Percentiles rank a stretch among this genome's conserved stretches.
These are phyloP conservation scores for Eucalyptus microcorys DNA, from an alignment of 345 rosid genomes.

Conservation along the genomic window DNA sequence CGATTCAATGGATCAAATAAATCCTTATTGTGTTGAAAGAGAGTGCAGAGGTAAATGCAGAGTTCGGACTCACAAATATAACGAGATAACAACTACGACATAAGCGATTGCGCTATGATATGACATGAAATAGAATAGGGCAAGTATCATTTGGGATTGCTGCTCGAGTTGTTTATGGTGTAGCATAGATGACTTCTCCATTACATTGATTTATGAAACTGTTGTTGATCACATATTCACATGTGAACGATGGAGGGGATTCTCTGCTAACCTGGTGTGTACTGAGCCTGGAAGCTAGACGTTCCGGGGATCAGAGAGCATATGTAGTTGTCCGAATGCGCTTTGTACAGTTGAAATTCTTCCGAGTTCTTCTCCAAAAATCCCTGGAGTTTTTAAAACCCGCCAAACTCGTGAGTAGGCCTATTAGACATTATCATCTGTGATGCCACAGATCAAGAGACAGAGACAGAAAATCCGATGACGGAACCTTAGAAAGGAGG, in stretches of 20 bases:
- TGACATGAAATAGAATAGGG: not conserved
- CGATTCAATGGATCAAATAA: not conserved
- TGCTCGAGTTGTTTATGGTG: not conserved
- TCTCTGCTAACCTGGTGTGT: constrained; percentile 35
- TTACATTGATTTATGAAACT: not conserved
- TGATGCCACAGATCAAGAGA: not conserved
- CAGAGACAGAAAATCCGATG: not conserved
- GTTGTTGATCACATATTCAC: not conserved
- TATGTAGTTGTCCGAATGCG: constrained; percentile 63
- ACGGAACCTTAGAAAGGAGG: constrained; percentile 48
- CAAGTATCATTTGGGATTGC: not conserved
- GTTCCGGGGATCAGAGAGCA: constrained; percentile 58
- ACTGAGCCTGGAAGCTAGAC: constrained; percentile 44
- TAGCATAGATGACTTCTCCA: not conserved
- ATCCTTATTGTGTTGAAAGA: not conserved
- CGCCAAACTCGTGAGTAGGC: not conserved
- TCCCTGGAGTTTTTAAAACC: constrained; percentile 13
- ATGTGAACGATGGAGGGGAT: not conserved
- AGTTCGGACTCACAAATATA: not conserved
- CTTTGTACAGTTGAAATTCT: constrained; percentile 41
- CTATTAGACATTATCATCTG: not conserved
- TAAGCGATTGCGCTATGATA: not conserved
- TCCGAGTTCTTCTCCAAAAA: constrained; percentile 30
- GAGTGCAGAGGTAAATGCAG: not conserved
- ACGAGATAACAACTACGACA: not conserved